Base-by-base conservation (phyloP, 495 filamentous ascomycete genomes). In the Margaritispora aquatica region DNA sequence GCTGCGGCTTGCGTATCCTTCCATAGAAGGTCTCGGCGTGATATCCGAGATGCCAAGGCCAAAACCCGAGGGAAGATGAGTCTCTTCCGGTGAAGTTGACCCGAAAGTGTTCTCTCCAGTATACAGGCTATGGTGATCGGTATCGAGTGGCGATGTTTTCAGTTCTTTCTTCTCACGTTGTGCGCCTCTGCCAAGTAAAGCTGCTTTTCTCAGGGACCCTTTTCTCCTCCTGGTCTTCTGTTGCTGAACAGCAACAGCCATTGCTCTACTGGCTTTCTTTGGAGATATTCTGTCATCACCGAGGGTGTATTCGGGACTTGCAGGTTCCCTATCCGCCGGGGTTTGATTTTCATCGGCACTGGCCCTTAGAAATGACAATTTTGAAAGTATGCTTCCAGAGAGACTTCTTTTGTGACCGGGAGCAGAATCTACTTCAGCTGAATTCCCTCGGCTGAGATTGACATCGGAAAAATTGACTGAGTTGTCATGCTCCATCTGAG, bases 121-220 rank as follows among this genome's bases (percentile, higher is more conserved):
- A 48, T 57, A 66, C 9, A 49, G 23, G 8, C 23, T 13, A 10
- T 62, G 8, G 51, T 57, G 56, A 48, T 26, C 26, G 13, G 65
- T 77, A 26, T 80, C 81, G 51, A 76, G 73, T 46, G 71, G 75
- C 27, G 75, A 59, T 1, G 73, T 64, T 50, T 79, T 80, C 26
- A 64, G 59, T 52, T 81, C 78, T 51, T 71, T 72, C 58, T 74
- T 83, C 68, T 83, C 84, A 54, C 82, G 74, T 60, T 83, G 77
- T 3, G 77, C 81, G 41, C 87, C 82, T 48, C 87, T 82, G 4
- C 88, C 88, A 8, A 93, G 76, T 9, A 93, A 72, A 23, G 89
- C 90, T 2, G 89, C 88, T 63, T 93, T 94, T 44, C 89, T 77
- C 56, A 93, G 71, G 4, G 89, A 92, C 5, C 89, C 88, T 61